A percentile compares a stretch with the other conserved stretches of the same genome.
phyloP scores from a whole-genome alignment of 148 eudicot species.

The Vaccinium vitisidaea region DNA sequence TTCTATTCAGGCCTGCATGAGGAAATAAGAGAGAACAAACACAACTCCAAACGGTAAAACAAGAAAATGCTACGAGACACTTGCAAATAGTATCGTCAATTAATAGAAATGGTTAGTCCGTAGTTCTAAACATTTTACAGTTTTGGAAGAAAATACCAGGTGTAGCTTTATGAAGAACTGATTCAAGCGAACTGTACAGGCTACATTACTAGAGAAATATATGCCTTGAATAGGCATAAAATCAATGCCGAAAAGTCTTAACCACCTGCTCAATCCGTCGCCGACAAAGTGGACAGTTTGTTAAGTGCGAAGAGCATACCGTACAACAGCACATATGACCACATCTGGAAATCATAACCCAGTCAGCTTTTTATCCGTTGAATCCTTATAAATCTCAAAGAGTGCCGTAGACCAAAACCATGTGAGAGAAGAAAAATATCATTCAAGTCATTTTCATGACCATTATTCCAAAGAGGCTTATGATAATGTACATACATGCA shows the following conservation, averaged over 20 bases:
- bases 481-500: neutral
- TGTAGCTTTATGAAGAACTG: neutral
- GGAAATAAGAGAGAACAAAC: neutral
- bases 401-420: neutral
- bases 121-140: neutral
- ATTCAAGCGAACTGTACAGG: neutral
- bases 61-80: neutral
- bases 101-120: neutral
- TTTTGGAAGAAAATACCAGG: neutral
- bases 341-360: conserved; percentile 56
- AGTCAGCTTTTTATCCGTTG: neutral
- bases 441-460: neutral
- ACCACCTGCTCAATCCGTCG: conserved; percentile 78
- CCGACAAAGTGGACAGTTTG: conserved; percentile 85
- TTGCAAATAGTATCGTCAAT: neutral
- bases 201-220: neutral
- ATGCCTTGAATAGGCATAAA: neutral
- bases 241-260: conserved; percentile 78
- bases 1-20: neutral
- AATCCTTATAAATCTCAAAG: neutral
- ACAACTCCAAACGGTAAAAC: neutral
- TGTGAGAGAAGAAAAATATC: neutral
- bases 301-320: conserved; percentile 71
- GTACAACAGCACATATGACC: conserved; percentile 99
- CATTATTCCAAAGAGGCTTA: neutral